Base-by-base conservation (phyloP, 2,329 filamentous ascomycete species). In the Cercospora zeina region DNA sequence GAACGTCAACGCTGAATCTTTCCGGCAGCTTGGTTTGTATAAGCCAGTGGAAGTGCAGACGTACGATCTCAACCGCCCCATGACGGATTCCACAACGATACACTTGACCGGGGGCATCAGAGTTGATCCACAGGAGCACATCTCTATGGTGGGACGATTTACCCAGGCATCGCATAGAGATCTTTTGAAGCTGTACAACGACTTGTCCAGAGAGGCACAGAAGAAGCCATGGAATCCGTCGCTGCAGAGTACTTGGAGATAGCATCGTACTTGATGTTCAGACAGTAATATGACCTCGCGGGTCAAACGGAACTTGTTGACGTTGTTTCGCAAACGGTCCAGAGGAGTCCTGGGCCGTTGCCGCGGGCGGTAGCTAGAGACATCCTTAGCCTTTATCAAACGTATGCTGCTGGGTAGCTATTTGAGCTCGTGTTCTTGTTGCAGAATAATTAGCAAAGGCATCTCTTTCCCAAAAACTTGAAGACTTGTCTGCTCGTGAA, bases 61-160 rank as follows among this genome's bases (percentile, higher is more conserved):
- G 5, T 53, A 53, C 34, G 49, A 53, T 53, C 13, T 2, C 6
- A 16, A 51, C 2, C 49, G 49, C 3, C 9, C 49, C 3, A 31
- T 34, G 30, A 33, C 49, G 8, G 47, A 50, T 45, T 19, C 58
- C 2, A 60, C 47, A 1, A 54, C 50, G 4, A 8, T 31, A 2
- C 50, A 61, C 4, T 2, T 54, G 3, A 47, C 58, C 1, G 58
- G 58, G 4, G 51, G 50, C 3, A 34, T 61, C 3, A 33, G n/a
- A 16, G 58, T 61, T 4, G 39, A 42, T 4, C 39, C 51, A 1
- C 58, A 61, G 33, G 51, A 61, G 11, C 34, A 61, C 31, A 56
- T 61, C 21, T 36, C 36, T 2, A 21, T 9, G n/a, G 24, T 56
- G 6, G 58, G 58, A 5, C 21, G 30, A 4, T 36, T 61, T 8